Evolutionary conservation across 495 filamentous ascomycete species (phyloP).

Genomic region (Cercophora scortea): DNA sequence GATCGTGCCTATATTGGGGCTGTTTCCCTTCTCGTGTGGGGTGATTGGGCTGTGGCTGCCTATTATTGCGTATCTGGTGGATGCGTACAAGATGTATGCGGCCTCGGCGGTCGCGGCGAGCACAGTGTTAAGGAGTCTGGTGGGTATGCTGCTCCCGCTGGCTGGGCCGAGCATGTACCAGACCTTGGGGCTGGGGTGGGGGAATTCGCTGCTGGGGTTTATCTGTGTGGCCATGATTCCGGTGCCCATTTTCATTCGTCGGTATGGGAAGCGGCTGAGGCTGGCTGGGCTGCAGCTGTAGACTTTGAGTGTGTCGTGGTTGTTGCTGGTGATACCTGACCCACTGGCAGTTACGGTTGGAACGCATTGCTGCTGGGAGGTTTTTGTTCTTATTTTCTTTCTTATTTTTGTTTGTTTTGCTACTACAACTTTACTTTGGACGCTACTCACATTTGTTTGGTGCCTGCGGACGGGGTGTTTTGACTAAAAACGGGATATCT

Average conservation of each 20-base stretch:
- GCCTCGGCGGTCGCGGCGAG: conserved; percentile 51
- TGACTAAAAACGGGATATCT: too few relatives aligned
- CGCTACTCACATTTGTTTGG: too few relatives aligned
- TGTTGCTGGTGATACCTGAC: too few relatives aligned
- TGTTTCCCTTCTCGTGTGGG: conserved; percentile 43
- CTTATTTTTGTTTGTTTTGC: too few relatives aligned
- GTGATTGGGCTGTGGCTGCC: conserved; percentile 45
- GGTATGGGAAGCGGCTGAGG: conserved; percentile 55
- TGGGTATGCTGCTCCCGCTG: conserved; percentile 51
- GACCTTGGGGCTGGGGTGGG: conserved; percentile 49
- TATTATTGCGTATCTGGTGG: conserved; percentile 52
- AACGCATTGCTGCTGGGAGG: too few relatives aligned
- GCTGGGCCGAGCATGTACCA: conserved; percentile 47
- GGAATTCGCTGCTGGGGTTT: conserved; percentile 57
- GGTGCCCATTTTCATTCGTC: conserved; percentile 71
- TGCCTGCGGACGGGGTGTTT: too few relatives aligned
- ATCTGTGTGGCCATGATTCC: conserved; percentile 54
- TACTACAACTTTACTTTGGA: too few relatives aligned
- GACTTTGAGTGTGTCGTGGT: too few relatives aligned
- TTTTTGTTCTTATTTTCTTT: too few relatives aligned
- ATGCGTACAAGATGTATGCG: conserved; percentile 51
- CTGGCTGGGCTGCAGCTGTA: conserved; percentile 1
- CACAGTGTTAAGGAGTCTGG: conserved; percentile 43
- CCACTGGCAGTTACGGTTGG: too few relatives aligned
- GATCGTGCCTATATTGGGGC: conserved; percentile 46